These are phyloP conservation scores for Lizonia empirigonia DNA, from an alignment of 2,329 filamentous ascomycete species.

Conservation along the genomic window DNA sequence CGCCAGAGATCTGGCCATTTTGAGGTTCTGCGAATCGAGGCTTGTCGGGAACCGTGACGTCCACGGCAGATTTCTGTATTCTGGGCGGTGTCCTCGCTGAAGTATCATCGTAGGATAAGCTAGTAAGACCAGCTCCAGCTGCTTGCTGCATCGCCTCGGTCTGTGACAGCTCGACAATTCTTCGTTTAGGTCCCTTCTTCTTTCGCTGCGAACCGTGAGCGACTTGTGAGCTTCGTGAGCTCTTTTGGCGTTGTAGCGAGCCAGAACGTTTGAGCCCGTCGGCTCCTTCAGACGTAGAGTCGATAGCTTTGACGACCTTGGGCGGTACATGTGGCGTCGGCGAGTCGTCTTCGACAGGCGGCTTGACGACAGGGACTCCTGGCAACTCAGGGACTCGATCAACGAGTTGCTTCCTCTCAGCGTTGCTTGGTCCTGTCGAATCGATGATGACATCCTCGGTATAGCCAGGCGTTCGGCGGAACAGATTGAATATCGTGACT, in stretches of 20 bases:
- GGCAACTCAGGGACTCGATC: constrained; percentile 79
- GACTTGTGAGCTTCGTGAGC: constrained; percentile 34
- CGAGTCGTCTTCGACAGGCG: constrained; percentile 63
- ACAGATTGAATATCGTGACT: constrained; percentile 92
- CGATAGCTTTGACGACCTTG: constrained; percentile 54
- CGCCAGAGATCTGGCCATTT: constrained; percentile 32
- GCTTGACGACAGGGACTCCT: constrained; percentile 77
- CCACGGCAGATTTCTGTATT: constrained; percentile 20
- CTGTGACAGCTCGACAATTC: constrained; percentile 63
- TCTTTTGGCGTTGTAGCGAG: constrained; percentile 46
- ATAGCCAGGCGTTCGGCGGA: constrained; percentile 87
- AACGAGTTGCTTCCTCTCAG: constrained; percentile 81
- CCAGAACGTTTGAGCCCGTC: constrained; percentile 31
- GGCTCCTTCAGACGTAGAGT: constrained; percentile 22
- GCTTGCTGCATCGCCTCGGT: constrained; percentile 48
- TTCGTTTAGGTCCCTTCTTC: constrained; percentile 62
- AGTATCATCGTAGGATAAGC: constrained; percentile 35
- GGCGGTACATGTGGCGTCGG: constrained; percentile 64
- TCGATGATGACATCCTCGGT: constrained; percentile 91
- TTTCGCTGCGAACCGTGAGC: constrained; percentile 59
- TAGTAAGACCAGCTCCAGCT: constrained; percentile 34
- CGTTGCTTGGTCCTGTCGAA: constrained; percentile 78
- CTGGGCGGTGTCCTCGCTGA: constrained; percentile 27
- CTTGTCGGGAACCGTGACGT: constrained; percentile 21
- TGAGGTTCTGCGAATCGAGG: constrained; percentile 38